These are phyloP conservation scores for Exophiala mesophila DNA, from an alignment of 2,329 filamentous ascomycete genomes.

Conservation along the genomic window DNA sequence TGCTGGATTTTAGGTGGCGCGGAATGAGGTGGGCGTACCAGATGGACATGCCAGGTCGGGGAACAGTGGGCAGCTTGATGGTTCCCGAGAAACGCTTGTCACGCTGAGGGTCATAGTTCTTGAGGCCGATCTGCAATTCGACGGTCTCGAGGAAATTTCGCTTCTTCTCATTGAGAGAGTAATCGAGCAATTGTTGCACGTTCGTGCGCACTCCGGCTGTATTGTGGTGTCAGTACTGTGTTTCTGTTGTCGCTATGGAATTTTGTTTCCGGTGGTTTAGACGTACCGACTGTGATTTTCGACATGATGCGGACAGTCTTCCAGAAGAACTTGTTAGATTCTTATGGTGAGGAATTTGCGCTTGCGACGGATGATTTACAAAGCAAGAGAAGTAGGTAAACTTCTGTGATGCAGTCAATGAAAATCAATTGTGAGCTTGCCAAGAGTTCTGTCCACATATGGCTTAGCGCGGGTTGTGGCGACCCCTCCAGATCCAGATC, in stretches of 20 bases:
- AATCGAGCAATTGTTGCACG: conserved; percentile 88
- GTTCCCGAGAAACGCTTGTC: conserved; percentile 99
- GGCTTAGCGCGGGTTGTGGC: not conserved
- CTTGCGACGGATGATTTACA: no score
- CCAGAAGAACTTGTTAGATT: conserved; percentile 64
- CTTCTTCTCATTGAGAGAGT: conserved; percentile 95
- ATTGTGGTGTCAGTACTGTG: conserved; percentile 13
- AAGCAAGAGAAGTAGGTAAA: no score
- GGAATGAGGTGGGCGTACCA: conserved; percentile 53
- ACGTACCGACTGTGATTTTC: conserved; percentile 53
- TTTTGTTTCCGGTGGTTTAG: not conserved
- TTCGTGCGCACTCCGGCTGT: conserved; percentile 89
- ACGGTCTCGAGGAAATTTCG: conserved; percentile 96
- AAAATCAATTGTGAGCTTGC: conserved; percentile 3
- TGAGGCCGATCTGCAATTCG: conserved; percentile 77
- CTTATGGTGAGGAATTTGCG: conserved; percentile 69
- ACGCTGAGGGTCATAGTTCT: conserved; percentile 99
- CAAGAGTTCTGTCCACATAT: conserved; percentile 2
- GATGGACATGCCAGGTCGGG: conserved; percentile 85
- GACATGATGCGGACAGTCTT: conserved; percentile 68
- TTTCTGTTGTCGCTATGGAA: conserved; percentile 15
- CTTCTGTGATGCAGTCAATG: not conserved
- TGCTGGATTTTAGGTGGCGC: no score
- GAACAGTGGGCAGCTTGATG: conserved; percentile 69
- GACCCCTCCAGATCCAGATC: no score